Evolutionary conservation across 306 rosid genomes (phyloP).

Genomic region (Herpetospermum pedunculosum): DNA sequence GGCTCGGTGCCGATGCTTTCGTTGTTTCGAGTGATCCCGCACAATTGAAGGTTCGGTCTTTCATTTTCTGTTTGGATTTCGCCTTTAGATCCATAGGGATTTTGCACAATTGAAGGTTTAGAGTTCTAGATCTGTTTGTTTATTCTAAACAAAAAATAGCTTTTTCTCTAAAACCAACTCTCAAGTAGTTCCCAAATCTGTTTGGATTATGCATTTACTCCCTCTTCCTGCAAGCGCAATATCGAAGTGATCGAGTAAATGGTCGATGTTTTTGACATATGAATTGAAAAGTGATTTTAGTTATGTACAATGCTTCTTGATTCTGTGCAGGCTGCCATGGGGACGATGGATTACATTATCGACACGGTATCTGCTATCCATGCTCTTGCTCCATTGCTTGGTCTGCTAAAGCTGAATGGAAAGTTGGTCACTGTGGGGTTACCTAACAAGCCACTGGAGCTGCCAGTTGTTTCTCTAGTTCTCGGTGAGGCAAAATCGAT

Average conservation of each 20-base stretch:
- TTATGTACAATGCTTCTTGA: not conserved
- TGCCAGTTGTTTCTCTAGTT: slow-evolving; percentile 50
- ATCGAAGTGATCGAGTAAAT: not conserved
- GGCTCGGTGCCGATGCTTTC: slow-evolving; percentile 79
- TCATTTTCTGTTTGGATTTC: not conserved
- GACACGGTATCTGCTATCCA: slow-evolving; percentile 80
- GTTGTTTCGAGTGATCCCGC: slow-evolving; percentile 50
- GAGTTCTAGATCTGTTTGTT: not conserved
- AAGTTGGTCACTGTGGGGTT: slow-evolving; percentile 68
- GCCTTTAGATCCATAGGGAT: no score
- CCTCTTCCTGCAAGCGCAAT: not conserved
- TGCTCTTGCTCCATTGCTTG: slow-evolving; percentile 50
- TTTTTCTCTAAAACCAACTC: not conserved
- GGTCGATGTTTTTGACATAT: not conserved
- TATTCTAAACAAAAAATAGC: not conserved
- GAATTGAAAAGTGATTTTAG: not conserved
- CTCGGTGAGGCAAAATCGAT: slow-evolving; percentile 32
- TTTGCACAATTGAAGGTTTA: slow-evolving; percentile 49
- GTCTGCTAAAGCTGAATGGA: slow-evolving; percentile 76
- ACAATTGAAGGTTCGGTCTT: slow-evolving; percentile 39
- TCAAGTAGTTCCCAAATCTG: not conserved
- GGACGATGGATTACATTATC: slow-evolving; percentile 75
- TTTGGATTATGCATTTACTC: not conserved
- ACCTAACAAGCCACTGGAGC: slow-evolving; percentile 66
- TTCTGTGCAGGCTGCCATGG: slow-evolving; percentile 43